Percentiles rank a stretch among this genome's conserved stretches.
Conservation (phyloP, 257 asterid genomes). For the Solanum peruvianum region DNA sequence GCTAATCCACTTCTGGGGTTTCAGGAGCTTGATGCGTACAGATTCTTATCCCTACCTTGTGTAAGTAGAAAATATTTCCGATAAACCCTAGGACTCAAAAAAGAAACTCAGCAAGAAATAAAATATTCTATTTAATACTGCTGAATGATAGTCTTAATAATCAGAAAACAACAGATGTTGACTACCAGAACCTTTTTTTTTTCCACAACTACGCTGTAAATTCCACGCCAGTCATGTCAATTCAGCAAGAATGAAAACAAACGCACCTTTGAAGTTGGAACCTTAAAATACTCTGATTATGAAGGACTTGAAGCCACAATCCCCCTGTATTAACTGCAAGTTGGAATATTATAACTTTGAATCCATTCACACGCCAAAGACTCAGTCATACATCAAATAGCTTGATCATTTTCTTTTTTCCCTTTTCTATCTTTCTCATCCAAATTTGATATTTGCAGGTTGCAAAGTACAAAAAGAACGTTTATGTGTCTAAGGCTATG, state of each 20-base stretch:
- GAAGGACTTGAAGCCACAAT: not conserved
- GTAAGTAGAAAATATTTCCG: not conserved
- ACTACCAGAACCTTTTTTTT: not conserved
- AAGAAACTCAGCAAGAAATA: not conserved
- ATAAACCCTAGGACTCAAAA: not conserved
- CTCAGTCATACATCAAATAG: not conserved
- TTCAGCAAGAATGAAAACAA: not conserved
- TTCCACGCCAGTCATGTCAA: not conserved
- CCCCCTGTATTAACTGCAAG: not conserved
- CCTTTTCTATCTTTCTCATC: not conserved
- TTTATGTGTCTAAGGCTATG: not conserved
- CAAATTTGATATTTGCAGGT: not conserved
- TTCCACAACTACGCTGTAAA: not conserved
- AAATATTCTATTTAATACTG: not conserved
- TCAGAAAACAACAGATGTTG: not conserved
- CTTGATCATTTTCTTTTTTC: not conserved
- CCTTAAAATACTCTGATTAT: not conserved
- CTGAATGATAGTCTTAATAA: not conserved
- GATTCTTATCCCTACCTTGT: not conserved
- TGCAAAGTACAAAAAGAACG: not conserved
- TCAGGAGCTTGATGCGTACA: fast-evolving
- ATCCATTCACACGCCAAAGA: not conserved
- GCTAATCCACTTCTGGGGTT: not conserved
- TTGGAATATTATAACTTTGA: not conserved
- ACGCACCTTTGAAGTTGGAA: not conserved